Evolutionary conservation across 1,284 basidiomycete species (phyloP).

Genomic region (Schizopora paradoxa): DNA sequence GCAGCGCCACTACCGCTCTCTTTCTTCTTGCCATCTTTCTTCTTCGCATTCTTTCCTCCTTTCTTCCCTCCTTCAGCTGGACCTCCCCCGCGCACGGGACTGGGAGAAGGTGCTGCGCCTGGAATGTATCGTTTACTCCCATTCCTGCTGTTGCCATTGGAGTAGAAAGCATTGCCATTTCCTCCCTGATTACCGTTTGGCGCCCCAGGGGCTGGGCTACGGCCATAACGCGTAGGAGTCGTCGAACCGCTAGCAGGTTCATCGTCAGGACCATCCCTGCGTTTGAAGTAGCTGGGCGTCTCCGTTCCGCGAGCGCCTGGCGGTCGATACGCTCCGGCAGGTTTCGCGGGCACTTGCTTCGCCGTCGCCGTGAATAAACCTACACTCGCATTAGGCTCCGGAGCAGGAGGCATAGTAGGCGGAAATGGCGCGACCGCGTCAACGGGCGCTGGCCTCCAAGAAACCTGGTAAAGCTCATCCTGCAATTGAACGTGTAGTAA

Average conservation of each 20-base stretch:
- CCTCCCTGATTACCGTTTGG: constrained; percentile 25
- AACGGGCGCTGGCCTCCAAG: constrained; percentile 75
- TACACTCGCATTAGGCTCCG: constrained; percentile 61
- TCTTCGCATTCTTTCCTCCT: constrained; percentile 51
- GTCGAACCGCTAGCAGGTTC: constrained; percentile 44
- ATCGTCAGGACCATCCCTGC: constrained; percentile 77
- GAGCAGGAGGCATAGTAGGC: constrained; percentile 66
- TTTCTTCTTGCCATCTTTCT: constrained; percentile 48
- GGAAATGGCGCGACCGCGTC: constrained; percentile 72
- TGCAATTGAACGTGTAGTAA: constrained; percentile 74
- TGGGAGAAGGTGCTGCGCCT: constrained; percentile 53
- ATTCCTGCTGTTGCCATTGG: neutral
- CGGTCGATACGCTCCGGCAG: constrained; percentile 83
- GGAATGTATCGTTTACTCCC: constrained; percentile 52
- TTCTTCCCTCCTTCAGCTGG: too few relatives aligned
- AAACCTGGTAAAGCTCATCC: constrained; percentile 85
- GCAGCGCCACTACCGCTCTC: constrained; percentile 33
- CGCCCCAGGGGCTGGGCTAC: constrained; percentile 47
- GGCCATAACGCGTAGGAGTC: constrained; percentile 58
- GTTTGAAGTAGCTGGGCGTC: constrained; percentile 81
- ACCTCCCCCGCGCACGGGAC: constrained; percentile 33
- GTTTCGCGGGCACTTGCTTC: constrained; percentile 50
- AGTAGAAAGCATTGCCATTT: constrained; percentile 19
- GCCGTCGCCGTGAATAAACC: constrained; percentile 33
- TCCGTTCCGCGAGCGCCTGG: constrained; percentile 86